phyloP scores from a whole-genome alignment of 371 early-diverging fungal genomes.

The Dichotomocladium elegans region DNA sequence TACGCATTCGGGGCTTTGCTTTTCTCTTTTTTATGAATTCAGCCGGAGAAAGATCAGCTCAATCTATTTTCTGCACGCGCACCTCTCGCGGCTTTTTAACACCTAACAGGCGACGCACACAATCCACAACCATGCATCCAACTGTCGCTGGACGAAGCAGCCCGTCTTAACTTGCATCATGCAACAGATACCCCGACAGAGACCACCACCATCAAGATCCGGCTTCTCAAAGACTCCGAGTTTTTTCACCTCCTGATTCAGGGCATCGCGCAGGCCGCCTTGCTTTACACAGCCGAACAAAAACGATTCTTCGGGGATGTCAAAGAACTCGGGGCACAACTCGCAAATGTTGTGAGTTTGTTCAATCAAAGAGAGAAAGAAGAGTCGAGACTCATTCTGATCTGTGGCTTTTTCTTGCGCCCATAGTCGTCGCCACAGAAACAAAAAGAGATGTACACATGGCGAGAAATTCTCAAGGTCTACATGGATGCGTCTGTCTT shows the following conservation, averaged over 20 bases:
- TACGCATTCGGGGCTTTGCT: no score
- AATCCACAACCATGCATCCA: conserved; percentile 37
- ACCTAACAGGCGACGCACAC: conserved; percentile 18
- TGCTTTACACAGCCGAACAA: conserved; percentile 37
- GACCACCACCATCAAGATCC: conserved; percentile 37
- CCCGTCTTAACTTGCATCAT: background rate
- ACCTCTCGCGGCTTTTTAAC: no score
- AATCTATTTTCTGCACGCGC: no score
- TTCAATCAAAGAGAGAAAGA: background rate
- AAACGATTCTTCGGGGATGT: conserved; percentile 34
- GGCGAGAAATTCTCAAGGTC: conserved; percentile 69
- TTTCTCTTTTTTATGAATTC: no score
- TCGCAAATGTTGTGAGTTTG: conserved; percentile 37
- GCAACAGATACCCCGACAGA: conserved; percentile 1
- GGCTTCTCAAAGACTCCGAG: conserved; percentile 52
- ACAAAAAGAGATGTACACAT: conserved; percentile 57
- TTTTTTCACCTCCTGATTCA: conserved; percentile 52
- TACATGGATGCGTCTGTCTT: conserved; percentile 67
- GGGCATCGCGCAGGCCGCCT: conserved; percentile 43
- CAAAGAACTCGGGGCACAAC: conserved; percentile 30
- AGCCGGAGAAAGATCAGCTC: no score
- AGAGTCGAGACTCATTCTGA: background rate
- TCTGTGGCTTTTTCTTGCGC: background rate
- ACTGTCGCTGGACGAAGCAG: conserved; percentile 24
- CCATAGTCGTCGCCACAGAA: conserved; percentile 46